phyloP scores from a whole-genome alignment of 805 yeast species.

The Schwanniomyces polymorphus region DNA sequence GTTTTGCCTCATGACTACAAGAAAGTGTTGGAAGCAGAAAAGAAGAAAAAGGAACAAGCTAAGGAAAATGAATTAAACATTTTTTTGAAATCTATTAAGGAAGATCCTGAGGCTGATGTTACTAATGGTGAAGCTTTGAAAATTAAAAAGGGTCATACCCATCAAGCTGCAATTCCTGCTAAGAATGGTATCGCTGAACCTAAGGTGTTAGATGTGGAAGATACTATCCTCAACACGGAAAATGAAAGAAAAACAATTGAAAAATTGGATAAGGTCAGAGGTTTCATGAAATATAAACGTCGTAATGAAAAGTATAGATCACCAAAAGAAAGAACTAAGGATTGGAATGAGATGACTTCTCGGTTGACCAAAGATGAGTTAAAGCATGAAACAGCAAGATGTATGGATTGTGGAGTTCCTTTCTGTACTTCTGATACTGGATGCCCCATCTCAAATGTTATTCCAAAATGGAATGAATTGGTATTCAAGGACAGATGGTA shows the following conservation, averaged over 20 bases:
- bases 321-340: constrained; percentile 72
- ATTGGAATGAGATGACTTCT: constrained; percentile 88
- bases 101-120: constrained; percentile 81
- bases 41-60: constrained; percentile 59
- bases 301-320: constrained; percentile 84
- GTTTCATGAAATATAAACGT: constrained; percentile 92
- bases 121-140: constrained; percentile 83
- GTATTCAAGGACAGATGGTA: constrained; percentile 94
- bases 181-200: constrained; percentile 59
- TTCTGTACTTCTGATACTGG: constrained; percentile 98
- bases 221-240: constrained; percentile 70
- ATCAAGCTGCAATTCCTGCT: constrained; percentile 23
- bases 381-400: constrained; percentile 89
- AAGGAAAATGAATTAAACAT: constrained; percentile 64
- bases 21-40: constrained; percentile 80
- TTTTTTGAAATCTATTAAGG: constrained; percentile 69
- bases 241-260: constrained; percentile 63
- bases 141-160: constrained; percentile 52
- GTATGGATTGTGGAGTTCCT: constrained; percentile 99
- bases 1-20: constrained; percentile 92
- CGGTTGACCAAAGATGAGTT: constrained; percentile 85
- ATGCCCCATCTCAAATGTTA: constrained; percentile 94
- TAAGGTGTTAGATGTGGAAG: constrained; percentile 85
- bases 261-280: constrained; percentile 76
- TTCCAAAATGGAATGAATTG: constrained; percentile 97